Evolutionary conservation across 768 basidiomycete genomes (phyloP).

Genomic region (Amanita brunnescens): DNA sequence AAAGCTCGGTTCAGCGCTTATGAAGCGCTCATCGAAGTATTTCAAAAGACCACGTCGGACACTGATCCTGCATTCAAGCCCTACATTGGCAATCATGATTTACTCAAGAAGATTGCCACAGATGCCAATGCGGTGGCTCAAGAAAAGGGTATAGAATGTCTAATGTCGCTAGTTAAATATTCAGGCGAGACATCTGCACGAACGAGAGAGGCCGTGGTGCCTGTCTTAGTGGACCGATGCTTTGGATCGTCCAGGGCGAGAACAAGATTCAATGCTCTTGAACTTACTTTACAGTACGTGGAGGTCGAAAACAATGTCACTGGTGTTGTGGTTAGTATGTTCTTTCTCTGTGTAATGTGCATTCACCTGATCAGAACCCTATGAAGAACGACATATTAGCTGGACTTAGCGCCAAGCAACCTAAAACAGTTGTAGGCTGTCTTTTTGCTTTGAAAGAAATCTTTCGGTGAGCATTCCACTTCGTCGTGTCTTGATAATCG

Average conservation of each 20-base stretch:
- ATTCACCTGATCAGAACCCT: slow-evolving; percentile 9
- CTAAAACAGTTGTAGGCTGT: slow-evolving; percentile 81
- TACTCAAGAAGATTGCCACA: slow-evolving; percentile 78
- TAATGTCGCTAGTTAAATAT: slow-evolving; percentile 79
- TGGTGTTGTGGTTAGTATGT: slow-evolving; percentile 85
- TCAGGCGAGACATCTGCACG: slow-evolving; percentile 84
- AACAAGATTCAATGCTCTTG: slow-evolving; percentile 81
- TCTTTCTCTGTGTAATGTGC: slow-evolving; percentile 7
- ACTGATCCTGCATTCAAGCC: slow-evolving; percentile 91
- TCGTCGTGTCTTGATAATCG: too few relatives aligned
- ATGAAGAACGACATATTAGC: slow-evolving; percentile 66
- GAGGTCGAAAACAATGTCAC: slow-evolving; percentile 88
- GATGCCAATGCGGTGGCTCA: slow-evolving; percentile 97
- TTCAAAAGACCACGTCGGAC: slow-evolving; percentile 85
- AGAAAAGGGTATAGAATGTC: slow-evolving; percentile 92
- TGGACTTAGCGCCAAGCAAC: slow-evolving; percentile 87
- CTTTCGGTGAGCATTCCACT: slow-evolving; percentile 49
- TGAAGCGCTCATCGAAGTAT: slow-evolving; percentile 77
- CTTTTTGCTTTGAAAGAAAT: slow-evolving; percentile 77
- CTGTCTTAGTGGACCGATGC: slow-evolving; percentile 94
- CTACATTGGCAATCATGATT: slow-evolving; percentile 68
- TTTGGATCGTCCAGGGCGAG: slow-evolving; percentile 86
- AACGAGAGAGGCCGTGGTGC: slow-evolving; percentile 72
- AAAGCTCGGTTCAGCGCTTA: slow-evolving; percentile 95
- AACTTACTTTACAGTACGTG: slow-evolving; percentile 81